phyloP scores from a whole-genome alignment of 306 rosid species.

The Cicer pinnatifidum region DNA sequence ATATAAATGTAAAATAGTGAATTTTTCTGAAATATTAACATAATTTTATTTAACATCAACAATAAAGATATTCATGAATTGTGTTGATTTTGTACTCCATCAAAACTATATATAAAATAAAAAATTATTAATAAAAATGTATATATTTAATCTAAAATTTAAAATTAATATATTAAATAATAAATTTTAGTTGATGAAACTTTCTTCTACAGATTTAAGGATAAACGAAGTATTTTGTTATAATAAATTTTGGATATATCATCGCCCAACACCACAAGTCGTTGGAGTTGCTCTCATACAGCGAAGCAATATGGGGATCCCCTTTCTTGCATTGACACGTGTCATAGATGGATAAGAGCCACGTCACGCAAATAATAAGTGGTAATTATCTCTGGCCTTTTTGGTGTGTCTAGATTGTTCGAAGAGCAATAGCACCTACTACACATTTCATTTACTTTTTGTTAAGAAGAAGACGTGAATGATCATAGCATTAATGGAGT shows the following conservation, averaged over 20 bases:
- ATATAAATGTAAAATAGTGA: no score
- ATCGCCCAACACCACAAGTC: neutral
- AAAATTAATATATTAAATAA: no score
- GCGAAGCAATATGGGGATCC: slow-evolving; percentile 43
- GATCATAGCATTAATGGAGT: neutral
- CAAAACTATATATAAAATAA: no score
- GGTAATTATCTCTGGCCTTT: slow-evolving; percentile 22
- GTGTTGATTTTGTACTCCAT: no score
- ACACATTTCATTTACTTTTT: slow-evolving; percentile 11
- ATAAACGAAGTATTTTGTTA: neutral
- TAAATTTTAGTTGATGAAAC: no score
- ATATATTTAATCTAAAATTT: no score
- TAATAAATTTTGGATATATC: slow-evolving; percentile 8
- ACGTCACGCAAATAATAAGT: slow-evolving; percentile 38
- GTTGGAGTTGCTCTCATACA: slow-evolving; percentile 35
- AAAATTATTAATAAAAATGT: no score
- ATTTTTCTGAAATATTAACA: no score
- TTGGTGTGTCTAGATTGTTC: slow-evolving; percentile 46
- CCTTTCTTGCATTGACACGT: slow-evolving; percentile 53
- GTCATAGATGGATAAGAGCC: slow-evolving; percentile 44
- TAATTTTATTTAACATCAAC: no score
- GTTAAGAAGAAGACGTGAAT: neutral
- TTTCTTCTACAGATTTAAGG: no score
- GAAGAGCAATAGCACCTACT: neutral
- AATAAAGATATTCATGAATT: no score